Evolutionary conservation across 2,329 filamentous ascomycete genomes (phyloP).

Genomic region (Curvularia hawaiiensis): DNA sequence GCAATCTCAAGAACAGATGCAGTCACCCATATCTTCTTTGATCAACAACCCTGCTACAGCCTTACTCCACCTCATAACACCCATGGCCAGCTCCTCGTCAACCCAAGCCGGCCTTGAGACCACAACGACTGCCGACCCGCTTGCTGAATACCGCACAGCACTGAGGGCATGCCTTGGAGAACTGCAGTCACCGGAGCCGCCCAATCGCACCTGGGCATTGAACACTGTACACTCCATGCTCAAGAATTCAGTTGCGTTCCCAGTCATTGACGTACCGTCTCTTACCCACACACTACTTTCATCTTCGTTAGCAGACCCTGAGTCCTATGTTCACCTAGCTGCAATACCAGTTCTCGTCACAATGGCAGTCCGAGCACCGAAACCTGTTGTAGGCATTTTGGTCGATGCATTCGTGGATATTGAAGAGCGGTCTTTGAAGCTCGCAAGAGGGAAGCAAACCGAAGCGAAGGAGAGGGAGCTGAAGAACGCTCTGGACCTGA

Average conservation of each 20-base stretch:
- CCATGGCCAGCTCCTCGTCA: slow-evolving; percentile 53
- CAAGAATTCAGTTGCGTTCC: slow-evolving; percentile 52
- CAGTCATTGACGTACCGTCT: slow-evolving; percentile 69
- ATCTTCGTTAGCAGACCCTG: slow-evolving; percentile 66
- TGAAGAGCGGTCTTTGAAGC: slow-evolving; percentile 51
- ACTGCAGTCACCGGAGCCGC: slow-evolving; percentile 42
- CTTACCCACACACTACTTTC: slow-evolving; percentile 68
- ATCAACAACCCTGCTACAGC: slow-evolving; percentile 34
- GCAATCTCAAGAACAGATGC: slow-evolving; percentile 8
- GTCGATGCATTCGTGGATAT: slow-evolving; percentile 71
- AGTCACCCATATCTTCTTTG: slow-evolving; percentile 20
- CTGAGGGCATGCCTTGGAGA: slow-evolving; percentile 33
- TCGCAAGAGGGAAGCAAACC: slow-evolving; percentile 18
- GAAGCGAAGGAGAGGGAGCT: slow-evolving; percentile 35
- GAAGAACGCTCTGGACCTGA: slow-evolving; percentile 60
- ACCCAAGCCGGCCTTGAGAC: slow-evolving; percentile 40
- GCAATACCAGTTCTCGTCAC: slow-evolving; percentile 69
- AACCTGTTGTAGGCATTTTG: slow-evolving; percentile 65
- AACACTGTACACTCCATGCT: slow-evolving; percentile 55
- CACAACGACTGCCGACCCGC: slow-evolving; percentile 44
- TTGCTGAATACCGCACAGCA: slow-evolving; percentile 51
- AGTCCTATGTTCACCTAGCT: slow-evolving; percentile 74
- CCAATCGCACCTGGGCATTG: slow-evolving; percentile 46
- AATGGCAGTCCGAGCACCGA: slow-evolving; percentile 66
- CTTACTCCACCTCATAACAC: slow-evolving; percentile 59